Conservation (phyloP, 1,284 basidiomycete species). For the Melampsora americana region DNA sequence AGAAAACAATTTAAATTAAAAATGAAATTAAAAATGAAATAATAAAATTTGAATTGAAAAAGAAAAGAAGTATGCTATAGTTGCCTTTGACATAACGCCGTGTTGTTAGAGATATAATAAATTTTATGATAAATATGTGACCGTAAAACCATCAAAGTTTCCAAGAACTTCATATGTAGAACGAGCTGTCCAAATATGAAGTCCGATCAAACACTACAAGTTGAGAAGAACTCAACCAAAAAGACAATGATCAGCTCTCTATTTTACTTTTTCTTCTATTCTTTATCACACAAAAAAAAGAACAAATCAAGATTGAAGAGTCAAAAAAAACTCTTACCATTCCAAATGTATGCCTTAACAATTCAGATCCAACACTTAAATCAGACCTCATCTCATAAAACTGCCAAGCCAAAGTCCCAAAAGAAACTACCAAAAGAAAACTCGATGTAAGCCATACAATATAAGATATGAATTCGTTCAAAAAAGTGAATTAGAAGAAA, state of each 20-base stretch:
- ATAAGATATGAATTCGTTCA: background rate
- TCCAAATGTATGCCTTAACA: conserved; percentile 82
- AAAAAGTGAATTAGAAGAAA: background rate
- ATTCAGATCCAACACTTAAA: conserved; percentile 84
- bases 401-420: conserved; percentile 77
- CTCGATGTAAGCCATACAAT: background rate
- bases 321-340: conserved; percentile 60
- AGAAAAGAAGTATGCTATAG: too few relatives aligned
- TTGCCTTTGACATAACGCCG: too few relatives aligned
- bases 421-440: conserved; percentile 51
- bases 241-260: conserved; percentile 4
- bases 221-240: conserved; percentile 33
- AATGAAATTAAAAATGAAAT: too few relatives aligned
- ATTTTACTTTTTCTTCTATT: too few relatives aligned
- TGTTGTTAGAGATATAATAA: too few relatives aligned
- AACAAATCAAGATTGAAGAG: conserved; percentile 6
- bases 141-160: conserved; percentile 94
- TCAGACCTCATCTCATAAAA: conserved; percentile 74
- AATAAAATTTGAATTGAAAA: too few relatives aligned
- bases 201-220: conserved; percentile 70
- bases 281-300: too few relatives aligned
- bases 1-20: too few relatives aligned
- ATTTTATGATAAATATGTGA: too few relatives aligned
- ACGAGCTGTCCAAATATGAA: conserved; percentile 86
- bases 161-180: conserved; percentile 91